A percentile compares a stretch with the other conserved stretches of the same genome.
These are phyloP conservation scores for Colletotrichum chlorophyti DNA, from an alignment of 2,329 filamentous ascomycete species.

Conservation along the genomic window DNA sequence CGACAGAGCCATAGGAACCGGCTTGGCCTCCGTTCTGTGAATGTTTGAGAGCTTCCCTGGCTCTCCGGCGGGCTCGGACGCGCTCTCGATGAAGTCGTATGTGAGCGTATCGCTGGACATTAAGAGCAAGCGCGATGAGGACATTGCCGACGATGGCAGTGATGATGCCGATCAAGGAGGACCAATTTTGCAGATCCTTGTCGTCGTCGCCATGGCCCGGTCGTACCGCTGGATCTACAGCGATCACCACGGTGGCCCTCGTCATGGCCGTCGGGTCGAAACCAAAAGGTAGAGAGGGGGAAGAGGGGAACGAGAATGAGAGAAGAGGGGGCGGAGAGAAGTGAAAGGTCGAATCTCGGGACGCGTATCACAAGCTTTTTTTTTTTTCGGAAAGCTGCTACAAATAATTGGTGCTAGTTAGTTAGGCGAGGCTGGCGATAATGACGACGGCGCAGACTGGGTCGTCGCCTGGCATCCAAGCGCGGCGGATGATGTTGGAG, in stretches of 20 bases:
- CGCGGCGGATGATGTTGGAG: constrained; percentile 18
- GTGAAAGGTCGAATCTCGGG: not conserved
- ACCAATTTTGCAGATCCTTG: constrained; percentile 74
- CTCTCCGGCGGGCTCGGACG: constrained; percentile 61
- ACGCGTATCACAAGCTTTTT: not conserved
- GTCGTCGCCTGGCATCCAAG: constrained; percentile 24
- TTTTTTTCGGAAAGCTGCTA: not conserved
- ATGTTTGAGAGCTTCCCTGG: constrained; percentile 60
- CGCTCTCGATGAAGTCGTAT: constrained; percentile 79
- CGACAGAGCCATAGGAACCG: constrained; percentile 44
- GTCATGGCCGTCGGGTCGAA: constrained; percentile 11
- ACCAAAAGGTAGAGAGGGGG: not conserved
- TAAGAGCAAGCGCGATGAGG: constrained; percentile 92
- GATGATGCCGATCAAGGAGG: constrained; percentile 91
- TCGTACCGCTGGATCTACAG: constrained; percentile 20
- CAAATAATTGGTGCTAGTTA: constrained; percentile 6
- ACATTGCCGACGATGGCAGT: constrained; percentile 93
- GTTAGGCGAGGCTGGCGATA: constrained; percentile 19
- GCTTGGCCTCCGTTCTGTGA: constrained; percentile 39
- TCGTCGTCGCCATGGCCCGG: constrained; percentile 40
- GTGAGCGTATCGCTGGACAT: constrained; percentile 96
- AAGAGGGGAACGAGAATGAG: no score
- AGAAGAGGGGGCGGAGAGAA: not conserved
- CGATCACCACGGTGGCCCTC: constrained; percentile 10
- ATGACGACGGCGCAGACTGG: constrained; percentile 15